phyloP scores from a whole-genome alignment of 345 rosid genomes.

The Eucalyptus sideroxylon region DNA sequence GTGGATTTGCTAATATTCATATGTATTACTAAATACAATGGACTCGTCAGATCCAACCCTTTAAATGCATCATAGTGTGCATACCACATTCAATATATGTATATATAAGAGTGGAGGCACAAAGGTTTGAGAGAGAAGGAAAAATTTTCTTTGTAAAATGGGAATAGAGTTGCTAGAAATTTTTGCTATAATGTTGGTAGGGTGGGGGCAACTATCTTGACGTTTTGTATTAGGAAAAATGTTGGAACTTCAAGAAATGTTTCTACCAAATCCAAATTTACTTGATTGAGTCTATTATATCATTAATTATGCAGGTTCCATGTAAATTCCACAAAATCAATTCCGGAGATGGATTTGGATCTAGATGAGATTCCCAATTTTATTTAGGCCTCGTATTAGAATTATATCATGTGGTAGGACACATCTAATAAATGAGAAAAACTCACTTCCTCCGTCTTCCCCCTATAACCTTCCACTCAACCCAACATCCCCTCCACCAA shows the following conservation, averaged over 20 bases:
- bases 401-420: background rate
- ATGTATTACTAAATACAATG: background rate
- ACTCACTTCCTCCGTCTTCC: too few relatives aligned
- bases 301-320: fast-evolving
- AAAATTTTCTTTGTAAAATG: background rate
- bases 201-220: background rate
- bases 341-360: background rate
- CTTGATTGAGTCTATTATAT: too few relatives aligned
- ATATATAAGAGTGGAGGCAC: background rate
- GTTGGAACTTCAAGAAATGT: too few relatives aligned
- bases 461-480: too few relatives aligned
- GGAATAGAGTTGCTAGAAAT: background rate
- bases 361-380: too few relatives aligned
- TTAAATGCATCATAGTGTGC: background rate
- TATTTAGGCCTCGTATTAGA: too few relatives aligned
- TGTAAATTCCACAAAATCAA: too few relatives aligned
- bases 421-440: too few relatives aligned
- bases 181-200: background rate
- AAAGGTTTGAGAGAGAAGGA: background rate
- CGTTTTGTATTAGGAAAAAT: background rate
- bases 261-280: background rate
- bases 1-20: background rate
- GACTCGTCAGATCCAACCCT: background rate
- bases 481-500: background rate
- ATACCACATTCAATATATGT: background rate